Evolutionary conservation across 352 stramenopile species (phyloP).

Genomic region (Pythium aquatile): DNA sequence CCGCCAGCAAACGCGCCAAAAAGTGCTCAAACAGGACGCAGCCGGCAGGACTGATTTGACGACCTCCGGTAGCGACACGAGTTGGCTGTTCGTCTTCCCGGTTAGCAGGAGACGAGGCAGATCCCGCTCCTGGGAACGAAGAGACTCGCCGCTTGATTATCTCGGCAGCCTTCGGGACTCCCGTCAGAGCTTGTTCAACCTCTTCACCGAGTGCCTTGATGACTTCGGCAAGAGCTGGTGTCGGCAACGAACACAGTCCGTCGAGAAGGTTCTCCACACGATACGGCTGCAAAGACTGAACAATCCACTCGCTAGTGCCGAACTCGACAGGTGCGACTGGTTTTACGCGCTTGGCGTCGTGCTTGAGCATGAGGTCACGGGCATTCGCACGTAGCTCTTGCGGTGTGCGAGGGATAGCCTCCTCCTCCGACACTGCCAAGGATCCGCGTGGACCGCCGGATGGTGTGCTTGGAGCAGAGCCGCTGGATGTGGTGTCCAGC

Average conservation of each 20-base stretch:
- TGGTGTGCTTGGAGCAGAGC: slow-evolving; percentile 3
- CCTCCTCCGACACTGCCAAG: background rate
- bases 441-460: slow-evolving; percentile 11
- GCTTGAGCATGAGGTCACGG: slow-evolving; percentile 15
- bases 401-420: background rate
- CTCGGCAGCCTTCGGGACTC: slow-evolving; percentile 2
- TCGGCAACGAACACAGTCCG: slow-evolving; percentile 52
- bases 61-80: slow-evolving; percentile 1
- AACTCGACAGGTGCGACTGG: slow-evolving; percentile 25
- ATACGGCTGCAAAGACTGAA: slow-evolving; percentile 60
- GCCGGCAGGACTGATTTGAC: slow-evolving; percentile 46
- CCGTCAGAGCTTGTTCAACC: slow-evolving; percentile 36
- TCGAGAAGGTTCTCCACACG: slow-evolving; percentile 62
- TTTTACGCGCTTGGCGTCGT: background rate
- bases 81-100: background rate
- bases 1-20: slow-evolving; percentile 29
- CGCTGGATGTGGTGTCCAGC: slow-evolving; percentile 42
- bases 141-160: slow-evolving; percentile 8
- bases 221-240: slow-evolving; percentile 41
- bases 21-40: slow-evolving; percentile 74
- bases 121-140: slow-evolving; percentile 12
- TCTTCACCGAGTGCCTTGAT: slow-evolving; percentile 59
- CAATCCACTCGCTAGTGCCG: slow-evolving; percentile 61
- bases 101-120: background rate
- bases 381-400: slow-evolving; percentile 12